phyloP scores from a whole-genome alignment of 148 eudicot genomes.

The Heliosperma pusillum region DNA sequence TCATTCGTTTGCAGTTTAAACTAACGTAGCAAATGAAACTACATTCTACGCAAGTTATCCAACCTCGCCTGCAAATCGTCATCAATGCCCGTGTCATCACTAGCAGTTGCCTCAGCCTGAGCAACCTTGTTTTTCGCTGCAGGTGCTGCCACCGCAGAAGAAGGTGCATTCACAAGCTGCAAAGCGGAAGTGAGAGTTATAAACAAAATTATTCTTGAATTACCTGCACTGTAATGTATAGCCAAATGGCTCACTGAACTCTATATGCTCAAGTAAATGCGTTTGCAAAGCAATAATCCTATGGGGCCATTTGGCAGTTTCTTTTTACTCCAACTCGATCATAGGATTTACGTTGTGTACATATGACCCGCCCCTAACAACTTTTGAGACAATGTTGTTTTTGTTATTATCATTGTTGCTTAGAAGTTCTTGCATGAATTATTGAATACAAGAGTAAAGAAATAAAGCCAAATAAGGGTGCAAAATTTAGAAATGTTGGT shows the following conservation, averaged over 20 bases:
- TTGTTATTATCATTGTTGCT: neutral
- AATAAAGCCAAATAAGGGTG: neutral
- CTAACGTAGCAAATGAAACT: conserved; percentile 15
- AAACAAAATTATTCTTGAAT: conserved; percentile 2
- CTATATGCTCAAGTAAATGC: neutral
- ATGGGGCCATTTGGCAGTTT: neutral
- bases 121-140: conserved; percentile 70
- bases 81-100: conserved; percentile 75
- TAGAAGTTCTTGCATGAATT: neutral
- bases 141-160: conserved; percentile 83
- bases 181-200: conserved; percentile 9
- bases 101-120: conserved; percentile 69
- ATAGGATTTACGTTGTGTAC: neutral
- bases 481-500: conserved; percentile 12
- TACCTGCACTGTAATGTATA: neutral
- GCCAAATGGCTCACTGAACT: neutral
- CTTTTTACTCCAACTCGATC: neutral
- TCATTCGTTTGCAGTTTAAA: conserved; percentile 7
- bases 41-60: conserved; percentile 92
- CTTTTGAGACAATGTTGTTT: neutral
- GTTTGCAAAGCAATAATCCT: neutral
- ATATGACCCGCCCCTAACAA: neutral
- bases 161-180: conserved; percentile 90
- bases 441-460: neutral
- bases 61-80: conserved; percentile 90